These are phyloP conservation scores for Ceratocystis eucalypticola DNA, from an alignment of 2,329 filamentous ascomycete genomes.

Conservation along the genomic window DNA sequence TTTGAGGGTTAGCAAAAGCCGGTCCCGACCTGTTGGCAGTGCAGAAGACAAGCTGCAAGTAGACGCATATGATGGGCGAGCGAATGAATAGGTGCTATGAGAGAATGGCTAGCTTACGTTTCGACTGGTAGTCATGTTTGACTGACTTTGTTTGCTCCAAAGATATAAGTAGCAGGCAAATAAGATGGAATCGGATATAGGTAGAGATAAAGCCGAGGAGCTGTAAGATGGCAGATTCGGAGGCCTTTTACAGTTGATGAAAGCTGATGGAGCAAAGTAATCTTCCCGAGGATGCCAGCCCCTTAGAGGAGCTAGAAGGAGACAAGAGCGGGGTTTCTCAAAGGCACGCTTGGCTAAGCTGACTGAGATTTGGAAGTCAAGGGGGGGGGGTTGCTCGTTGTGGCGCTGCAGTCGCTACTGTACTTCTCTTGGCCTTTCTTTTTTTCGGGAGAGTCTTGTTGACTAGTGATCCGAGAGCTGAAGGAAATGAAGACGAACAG, in stretches of 20 bases:
- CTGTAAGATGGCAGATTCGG: neutral
- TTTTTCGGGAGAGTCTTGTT: neutral
- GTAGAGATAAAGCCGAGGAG: neutral
- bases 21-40: neutral
- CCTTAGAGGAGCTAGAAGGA: neutral
- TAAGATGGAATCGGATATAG: neutral
- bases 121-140: slow-evolving; percentile 16
- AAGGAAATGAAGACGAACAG: neutral
- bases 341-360: neutral
- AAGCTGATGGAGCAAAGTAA: neutral
- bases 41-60: neutral
- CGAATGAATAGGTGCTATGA: neutral
- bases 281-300: neutral
- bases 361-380: neutral
- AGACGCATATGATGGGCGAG: neutral
- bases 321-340: neutral
- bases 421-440: neutral
- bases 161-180: neutral
- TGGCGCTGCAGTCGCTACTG: neutral
- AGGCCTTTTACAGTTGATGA: neutral
- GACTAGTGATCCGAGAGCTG: neutral
- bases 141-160: neutral
- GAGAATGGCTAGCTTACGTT: slow-evolving; percentile 12
- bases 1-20: slow-evolving; percentile 13
- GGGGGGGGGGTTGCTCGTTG: neutral